Conservation (phyloP, 495 filamentous ascomycete genomes). For the Parathielavia appendiculata region DNA sequence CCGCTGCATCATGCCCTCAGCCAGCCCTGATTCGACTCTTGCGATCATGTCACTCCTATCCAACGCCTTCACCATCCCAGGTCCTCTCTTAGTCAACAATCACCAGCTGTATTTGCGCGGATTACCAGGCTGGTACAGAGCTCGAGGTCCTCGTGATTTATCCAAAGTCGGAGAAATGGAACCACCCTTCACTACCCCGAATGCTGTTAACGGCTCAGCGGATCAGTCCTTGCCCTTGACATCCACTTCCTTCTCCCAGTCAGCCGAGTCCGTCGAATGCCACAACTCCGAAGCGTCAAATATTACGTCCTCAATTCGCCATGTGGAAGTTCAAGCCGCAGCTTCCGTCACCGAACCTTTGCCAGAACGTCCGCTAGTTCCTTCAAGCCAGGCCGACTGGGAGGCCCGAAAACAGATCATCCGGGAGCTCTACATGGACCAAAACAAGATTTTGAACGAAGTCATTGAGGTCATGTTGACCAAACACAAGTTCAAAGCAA, state of each 20-base stretch:
- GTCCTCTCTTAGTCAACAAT: not conserved
- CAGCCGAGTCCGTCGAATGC: not conserved
- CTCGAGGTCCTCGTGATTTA: not conserved
- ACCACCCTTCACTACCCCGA: not conserved
- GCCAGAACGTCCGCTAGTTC: slow-evolving; percentile 27
- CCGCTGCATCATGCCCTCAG: too few species aligned
- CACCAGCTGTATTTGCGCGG: not conserved
- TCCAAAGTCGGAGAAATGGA: not conserved
- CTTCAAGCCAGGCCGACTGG: slow-evolving; percentile 32
- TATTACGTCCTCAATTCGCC: not conserved
- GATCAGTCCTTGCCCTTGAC: not conserved
- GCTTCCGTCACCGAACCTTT: not conserved
- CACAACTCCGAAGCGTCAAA: not conserved
- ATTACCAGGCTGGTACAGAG: not conserved
- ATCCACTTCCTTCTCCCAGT: not conserved
- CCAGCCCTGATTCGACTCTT: not conserved
- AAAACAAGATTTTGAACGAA: slow-evolving; percentile 36
- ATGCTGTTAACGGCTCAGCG: not conserved
- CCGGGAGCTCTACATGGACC: slow-evolving; percentile 29
- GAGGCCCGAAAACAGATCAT: slow-evolving; percentile 31
- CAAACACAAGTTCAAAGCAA: slow-evolving; percentile 34
- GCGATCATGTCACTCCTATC: slow-evolving; percentile 4
- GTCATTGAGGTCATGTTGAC: slow-evolving; percentile 32
- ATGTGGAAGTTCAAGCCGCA: not conserved
- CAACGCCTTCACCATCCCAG: not conserved